These are phyloP conservation scores for Hypoxylon sp. DNA, from an alignment of 2,329 filamentous ascomycete species.

Conservation along the genomic window DNA sequence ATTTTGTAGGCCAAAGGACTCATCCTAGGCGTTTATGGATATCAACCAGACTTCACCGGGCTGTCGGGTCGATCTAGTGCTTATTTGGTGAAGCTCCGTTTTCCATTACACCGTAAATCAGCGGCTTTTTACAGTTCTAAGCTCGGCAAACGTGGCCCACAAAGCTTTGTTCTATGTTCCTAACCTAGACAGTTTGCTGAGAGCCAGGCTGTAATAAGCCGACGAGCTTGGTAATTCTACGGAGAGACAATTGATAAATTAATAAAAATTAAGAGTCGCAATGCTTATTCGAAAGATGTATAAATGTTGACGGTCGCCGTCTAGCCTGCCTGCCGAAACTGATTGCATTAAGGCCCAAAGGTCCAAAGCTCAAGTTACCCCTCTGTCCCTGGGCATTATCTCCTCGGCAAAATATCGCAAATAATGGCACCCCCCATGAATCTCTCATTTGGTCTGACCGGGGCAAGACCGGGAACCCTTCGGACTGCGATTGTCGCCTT, in stretches of 20 bases:
- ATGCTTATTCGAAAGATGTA: conserved; percentile 2
- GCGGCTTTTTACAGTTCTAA: conserved; percentile 13
- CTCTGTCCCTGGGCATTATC: conserved; percentile 1
- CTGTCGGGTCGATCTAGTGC: conserved; percentile 14
- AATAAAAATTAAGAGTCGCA: background rate
- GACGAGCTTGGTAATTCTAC: background rate
- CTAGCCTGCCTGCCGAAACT: background rate
- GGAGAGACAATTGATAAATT: background rate
- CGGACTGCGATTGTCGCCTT: conserved; percentile 8
- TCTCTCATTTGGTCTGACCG: conserved; percentile 1
- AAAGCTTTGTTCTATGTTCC: background rate
- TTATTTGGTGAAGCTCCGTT: conserved; percentile 35
- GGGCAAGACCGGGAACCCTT: conserved; percentile 7
- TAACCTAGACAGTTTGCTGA: background rate
- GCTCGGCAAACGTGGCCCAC: conserved; percentile 3
- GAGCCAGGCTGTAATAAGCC: conserved; percentile 1
- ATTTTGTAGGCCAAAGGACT: background rate
- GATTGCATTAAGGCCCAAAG: background rate
- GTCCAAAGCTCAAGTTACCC: conserved; percentile 8
- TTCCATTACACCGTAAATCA: conserved; percentile 24
- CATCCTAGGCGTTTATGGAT: background rate
- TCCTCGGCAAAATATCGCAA: background rate
- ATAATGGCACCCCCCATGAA: conserved; percentile 11
- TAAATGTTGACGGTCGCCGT: conserved; percentile 20
- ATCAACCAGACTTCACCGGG: conserved; percentile 25